Evolutionary conservation across 2,329 filamentous ascomycete species (phyloP).

Genomic region (Gyromitra esculenta): DNA sequence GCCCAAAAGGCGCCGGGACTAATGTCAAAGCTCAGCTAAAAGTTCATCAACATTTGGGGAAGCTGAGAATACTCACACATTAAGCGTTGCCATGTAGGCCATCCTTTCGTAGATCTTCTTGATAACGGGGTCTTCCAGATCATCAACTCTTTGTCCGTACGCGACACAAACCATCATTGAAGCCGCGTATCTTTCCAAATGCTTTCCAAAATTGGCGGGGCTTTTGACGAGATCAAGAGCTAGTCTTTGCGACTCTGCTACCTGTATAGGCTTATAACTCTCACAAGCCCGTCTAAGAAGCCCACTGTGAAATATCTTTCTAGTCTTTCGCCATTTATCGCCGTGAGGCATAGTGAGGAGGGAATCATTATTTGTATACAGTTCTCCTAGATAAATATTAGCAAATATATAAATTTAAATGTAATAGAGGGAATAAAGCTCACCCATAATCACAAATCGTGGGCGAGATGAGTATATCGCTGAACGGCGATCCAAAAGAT

Average conservation of each 20-base stretch:
- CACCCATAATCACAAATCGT: slow-evolving; percentile 64
- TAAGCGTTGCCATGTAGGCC: slow-evolving; percentile 62
- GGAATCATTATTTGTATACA: slow-evolving; percentile 62
- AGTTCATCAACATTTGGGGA: slow-evolving; percentile 58
- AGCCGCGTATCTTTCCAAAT: slow-evolving; percentile 62
- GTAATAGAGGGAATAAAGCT: slow-evolving; percentile 59
- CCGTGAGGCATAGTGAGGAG: slow-evolving; percentile 63
- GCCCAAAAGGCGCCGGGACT: slow-evolving; percentile 61
- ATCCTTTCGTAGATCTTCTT: slow-evolving; percentile 61
- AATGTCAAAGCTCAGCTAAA: slow-evolving; percentile 60
- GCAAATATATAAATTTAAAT: slow-evolving; percentile 55
- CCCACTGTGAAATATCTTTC: slow-evolving; percentile 62
- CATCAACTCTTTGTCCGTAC: slow-evolving; percentile 60
- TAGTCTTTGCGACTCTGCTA: slow-evolving; percentile 59
- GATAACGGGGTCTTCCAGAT: slow-evolving; percentile 59
- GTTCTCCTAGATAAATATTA: slow-evolving; percentile 59
- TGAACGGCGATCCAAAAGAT: slow-evolving; percentile 62
- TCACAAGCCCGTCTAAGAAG: slow-evolving; percentile 64
- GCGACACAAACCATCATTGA: slow-evolving; percentile 62
- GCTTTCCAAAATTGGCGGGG: slow-evolving; percentile 60
- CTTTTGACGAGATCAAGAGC: slow-evolving; percentile 59
- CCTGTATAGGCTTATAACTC: slow-evolving; percentile 57
- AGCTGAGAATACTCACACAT: slow-evolving; percentile 60
- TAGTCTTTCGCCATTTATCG: slow-evolving; percentile 62
- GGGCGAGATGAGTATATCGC: slow-evolving; percentile 63